Evolutionary conservation across 441 rosid species (phyloP).

Genomic region (Hura crepitans): DNA sequence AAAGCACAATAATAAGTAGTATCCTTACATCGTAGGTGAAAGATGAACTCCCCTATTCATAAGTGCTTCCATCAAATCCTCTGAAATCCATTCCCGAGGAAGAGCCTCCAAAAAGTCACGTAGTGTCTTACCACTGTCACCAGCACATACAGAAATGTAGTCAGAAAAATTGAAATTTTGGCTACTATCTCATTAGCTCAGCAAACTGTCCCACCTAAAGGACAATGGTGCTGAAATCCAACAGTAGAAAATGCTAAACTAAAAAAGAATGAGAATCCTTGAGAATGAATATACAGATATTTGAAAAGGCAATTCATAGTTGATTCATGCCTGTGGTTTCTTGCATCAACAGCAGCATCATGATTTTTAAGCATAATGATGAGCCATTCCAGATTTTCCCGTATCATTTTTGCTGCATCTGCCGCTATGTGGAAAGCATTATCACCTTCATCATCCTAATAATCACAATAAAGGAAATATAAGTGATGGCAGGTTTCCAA

Average conservation of each 20-base stretch:
- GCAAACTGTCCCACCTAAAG: too few species aligned
- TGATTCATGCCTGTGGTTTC: constrained; percentile 84
- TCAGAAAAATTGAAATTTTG: constrained; percentile 19
- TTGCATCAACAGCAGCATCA: constrained; percentile 76
- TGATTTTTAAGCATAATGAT: constrained; percentile 81
- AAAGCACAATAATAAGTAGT: constrained; percentile 23
- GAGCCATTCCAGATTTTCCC: constrained; percentile 97
- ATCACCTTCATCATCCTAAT: constrained; percentile 96
- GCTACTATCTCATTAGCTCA: not conserved
- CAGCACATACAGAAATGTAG: constrained; percentile 21
- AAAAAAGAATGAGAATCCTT: too few species aligned
- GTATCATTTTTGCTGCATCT: constrained; percentile 94
- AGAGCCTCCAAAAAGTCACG: constrained; percentile 94
- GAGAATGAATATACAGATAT: too few species aligned
- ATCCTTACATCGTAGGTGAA: constrained; percentile 85
- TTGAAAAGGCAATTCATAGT: constrained; percentile 1
- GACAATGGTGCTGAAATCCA: not conserved
- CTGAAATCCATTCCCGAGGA: constrained; percentile 98
- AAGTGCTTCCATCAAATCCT: constrained; percentile 94
- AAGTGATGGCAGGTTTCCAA: not conserved
- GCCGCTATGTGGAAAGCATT: constrained; percentile 99
- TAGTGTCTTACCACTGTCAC: constrained; percentile 80
- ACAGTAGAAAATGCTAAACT: constrained; percentile 2
- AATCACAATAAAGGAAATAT: constrained; percentile 13
- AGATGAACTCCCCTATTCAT: constrained; percentile 68